Conservation (phyloP, 1,284 basidiomycete genomes). For the Rhodotorula sp. region DNA sequence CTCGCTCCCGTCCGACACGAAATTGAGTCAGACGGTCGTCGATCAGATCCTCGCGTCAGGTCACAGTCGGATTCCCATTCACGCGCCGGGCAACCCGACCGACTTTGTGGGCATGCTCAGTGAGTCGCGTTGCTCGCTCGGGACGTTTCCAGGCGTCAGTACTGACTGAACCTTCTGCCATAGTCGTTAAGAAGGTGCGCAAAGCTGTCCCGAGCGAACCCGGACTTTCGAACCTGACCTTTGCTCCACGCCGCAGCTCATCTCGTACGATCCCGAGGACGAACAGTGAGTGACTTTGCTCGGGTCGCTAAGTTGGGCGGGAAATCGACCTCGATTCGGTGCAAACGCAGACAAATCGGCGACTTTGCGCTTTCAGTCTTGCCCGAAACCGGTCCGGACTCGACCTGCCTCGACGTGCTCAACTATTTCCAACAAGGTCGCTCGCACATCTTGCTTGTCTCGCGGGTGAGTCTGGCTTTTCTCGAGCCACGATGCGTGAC, state of each 20-base stretch:
- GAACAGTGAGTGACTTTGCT: constrained; percentile 68
- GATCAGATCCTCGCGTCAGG: constrained; percentile 66
- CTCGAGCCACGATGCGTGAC: constrained; percentile 43
- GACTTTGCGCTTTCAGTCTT: constrained; percentile 60
- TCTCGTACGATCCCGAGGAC: constrained; percentile 83
- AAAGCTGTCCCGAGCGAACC: background rate
- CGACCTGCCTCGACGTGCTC: constrained; percentile 70
- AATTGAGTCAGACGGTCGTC: constrained; percentile 75
- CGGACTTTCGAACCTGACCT: background rate
- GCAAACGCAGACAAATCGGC: constrained; percentile 35
- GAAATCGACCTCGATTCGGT: background rate
- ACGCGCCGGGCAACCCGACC: constrained; percentile 68
- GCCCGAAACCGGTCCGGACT: constrained; percentile 82
- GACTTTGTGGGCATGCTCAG: constrained; percentile 85
- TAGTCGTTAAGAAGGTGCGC: constrained; percentile 59
- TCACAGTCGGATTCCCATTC: constrained; percentile 90
- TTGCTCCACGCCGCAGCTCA: constrained; percentile 54
- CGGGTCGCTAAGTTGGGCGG: constrained; percentile 48
- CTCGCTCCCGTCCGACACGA: constrained; percentile 68
- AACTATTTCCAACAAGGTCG: constrained; percentile 77
- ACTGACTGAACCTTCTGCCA: background rate
- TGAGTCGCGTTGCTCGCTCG: background rate
- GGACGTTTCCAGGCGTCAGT: background rate
- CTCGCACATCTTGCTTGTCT: constrained; percentile 86
- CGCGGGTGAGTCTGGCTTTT: constrained; percentile 59